Evolutionary conservation across 345 rosid genomes (phyloP).

Genomic region (Euphorbia tirucalli): DNA sequence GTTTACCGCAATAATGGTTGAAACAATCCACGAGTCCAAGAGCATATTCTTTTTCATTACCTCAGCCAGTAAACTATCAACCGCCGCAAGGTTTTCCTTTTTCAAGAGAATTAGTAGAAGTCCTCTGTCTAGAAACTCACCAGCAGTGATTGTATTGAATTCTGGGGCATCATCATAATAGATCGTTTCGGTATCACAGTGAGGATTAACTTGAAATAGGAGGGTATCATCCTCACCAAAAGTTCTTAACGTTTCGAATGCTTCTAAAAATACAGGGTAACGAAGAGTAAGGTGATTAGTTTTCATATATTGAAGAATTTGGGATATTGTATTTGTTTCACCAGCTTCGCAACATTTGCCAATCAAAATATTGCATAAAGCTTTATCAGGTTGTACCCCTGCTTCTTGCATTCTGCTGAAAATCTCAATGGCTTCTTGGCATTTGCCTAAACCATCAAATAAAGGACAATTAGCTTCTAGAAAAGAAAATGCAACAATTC

Average conservation of each 20-base stretch:
- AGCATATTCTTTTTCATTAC: slow-evolving; percentile 34
- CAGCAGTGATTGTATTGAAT: no score
- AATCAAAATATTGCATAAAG: slow-evolving; percentile 80
- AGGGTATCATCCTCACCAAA: slow-evolving; percentile 51
- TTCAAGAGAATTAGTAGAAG: slow-evolving; percentile 53
- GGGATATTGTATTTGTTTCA: slow-evolving; percentile 41
- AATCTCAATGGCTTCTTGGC: slow-evolving; percentile 61
- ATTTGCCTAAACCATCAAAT: slow-evolving; percentile 47
- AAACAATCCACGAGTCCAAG: slow-evolving; percentile 47
- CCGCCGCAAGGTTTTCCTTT: slow-evolving; percentile 58
- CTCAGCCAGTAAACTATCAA: slow-evolving; percentile 51
- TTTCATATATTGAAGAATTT: slow-evolving; percentile 64
- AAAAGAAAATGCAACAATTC: slow-evolving; percentile 14
- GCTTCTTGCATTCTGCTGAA: slow-evolving; percentile 79
- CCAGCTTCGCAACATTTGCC: slow-evolving; percentile 61
- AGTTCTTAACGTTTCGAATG: slow-evolving; percentile 46
- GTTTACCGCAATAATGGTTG: slow-evolving; percentile 47
- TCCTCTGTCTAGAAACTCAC: slow-evolving; percentile 41
- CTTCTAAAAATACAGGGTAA: slow-evolving; percentile 58
- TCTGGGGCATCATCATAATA: slow-evolving; percentile 17
- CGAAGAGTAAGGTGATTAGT: slow-evolving; percentile 56
- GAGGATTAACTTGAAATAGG: slow-evolving; percentile 66
- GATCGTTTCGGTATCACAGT: slow-evolving; percentile 40
- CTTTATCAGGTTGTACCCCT: slow-evolving; percentile 81
- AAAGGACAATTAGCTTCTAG: neutral